A percentile compares a stretch with the other conserved stretches of the same genome.
These are phyloP conservation scores for Geotrichum phurueaensis DNA, from an alignment of 1,139 yeast genomes.

Conservation along the genomic window DNA sequence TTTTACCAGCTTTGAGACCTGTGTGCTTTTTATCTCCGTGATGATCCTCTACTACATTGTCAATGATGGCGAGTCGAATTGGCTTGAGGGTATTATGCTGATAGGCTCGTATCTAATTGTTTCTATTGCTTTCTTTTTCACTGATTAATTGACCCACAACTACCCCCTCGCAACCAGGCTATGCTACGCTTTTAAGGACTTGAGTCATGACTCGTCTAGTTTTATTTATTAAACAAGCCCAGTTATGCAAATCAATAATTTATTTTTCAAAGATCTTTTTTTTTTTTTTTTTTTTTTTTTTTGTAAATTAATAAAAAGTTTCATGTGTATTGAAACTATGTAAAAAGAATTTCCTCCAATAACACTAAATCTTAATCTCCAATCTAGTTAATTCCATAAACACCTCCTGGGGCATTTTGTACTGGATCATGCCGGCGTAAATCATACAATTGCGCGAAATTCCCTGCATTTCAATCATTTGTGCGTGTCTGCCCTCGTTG, in stretches of 20 bases:
- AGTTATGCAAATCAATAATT: background rate
- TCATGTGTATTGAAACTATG: background rate
- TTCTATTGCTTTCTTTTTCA: conserved; percentile 67
- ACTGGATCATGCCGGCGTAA: conserved; percentile 93
- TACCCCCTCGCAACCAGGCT: background rate
- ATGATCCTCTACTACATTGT: conserved; percentile 82
- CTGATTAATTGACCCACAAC: background rate
- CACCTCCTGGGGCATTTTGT: conserved; percentile 81
- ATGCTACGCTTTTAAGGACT: background rate
- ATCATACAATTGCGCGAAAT: conserved; percentile 86
- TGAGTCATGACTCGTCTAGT: background rate
- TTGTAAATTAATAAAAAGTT: background rate
- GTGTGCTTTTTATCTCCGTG: conserved; percentile 80
- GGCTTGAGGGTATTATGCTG: conserved; percentile 95
- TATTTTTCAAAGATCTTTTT: background rate
- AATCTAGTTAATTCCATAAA: background rate
- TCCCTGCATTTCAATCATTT: conserved; percentile 51
- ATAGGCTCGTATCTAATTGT: conserved; percentile 78
- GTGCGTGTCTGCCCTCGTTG: conserved; percentile 46
- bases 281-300: background rate
- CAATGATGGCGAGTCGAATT: conserved; percentile 89
- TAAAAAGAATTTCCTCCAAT: background rate
- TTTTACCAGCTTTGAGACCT: conserved; percentile 90
- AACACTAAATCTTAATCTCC: conserved; percentile 1
- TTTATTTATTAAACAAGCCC: background rate